phyloP scores from a whole-genome alignment of 176 grass and related monocot genomes.

The Urochloa ruziziensis region DNA sequence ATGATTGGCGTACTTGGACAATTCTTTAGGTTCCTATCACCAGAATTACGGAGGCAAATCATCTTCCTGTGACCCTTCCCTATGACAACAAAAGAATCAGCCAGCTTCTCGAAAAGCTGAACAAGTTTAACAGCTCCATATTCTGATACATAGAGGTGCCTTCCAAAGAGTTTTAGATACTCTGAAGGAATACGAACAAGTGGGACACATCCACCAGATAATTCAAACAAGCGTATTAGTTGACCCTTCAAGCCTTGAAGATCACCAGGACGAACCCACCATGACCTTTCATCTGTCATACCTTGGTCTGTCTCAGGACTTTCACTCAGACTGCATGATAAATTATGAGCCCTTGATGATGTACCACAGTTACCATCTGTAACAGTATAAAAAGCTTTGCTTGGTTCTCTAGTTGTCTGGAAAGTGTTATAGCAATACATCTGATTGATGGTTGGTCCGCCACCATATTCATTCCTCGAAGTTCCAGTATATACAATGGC shows the following conservation, averaged over 20 bases:
- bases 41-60: slow-evolving; percentile 71
- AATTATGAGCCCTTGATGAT: slow-evolving; percentile 47
- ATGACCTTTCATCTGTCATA: slow-evolving; percentile 43
- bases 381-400: slow-evolving; percentile 41
- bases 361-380: slow-evolving; percentile 34
- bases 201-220: slow-evolving; percentile 69
- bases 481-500: slow-evolving; percentile 66
- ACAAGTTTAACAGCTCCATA: slow-evolving; percentile 66
- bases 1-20: slow-evolving; percentile 54
- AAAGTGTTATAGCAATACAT: slow-evolving; percentile 49
- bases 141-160: slow-evolving; percentile 67
- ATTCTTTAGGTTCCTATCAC: slow-evolving; percentile 60
- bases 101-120: slow-evolving; percentile 68
- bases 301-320: slow-evolving; percentile 27
- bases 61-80: slow-evolving; percentile 80
- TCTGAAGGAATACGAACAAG: slow-evolving; percentile 72
- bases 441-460: slow-evolving; percentile 39
- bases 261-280: slow-evolving; percentile 78
- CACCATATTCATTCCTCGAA: slow-evolving; percentile 44
- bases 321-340: slow-evolving; percentile 43
- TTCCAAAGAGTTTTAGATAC: slow-evolving; percentile 72
- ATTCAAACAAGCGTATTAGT: slow-evolving; percentile 57
- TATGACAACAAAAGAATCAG: slow-evolving; percentile 71
- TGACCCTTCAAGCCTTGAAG: slow-evolving; percentile 79
- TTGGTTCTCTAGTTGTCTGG: slow-evolving; percentile 39